These are phyloP conservation scores for Penicillium sp. DNA, from an alignment of 2,329 filamentous ascomycete genomes.

Conservation along the genomic window DNA sequence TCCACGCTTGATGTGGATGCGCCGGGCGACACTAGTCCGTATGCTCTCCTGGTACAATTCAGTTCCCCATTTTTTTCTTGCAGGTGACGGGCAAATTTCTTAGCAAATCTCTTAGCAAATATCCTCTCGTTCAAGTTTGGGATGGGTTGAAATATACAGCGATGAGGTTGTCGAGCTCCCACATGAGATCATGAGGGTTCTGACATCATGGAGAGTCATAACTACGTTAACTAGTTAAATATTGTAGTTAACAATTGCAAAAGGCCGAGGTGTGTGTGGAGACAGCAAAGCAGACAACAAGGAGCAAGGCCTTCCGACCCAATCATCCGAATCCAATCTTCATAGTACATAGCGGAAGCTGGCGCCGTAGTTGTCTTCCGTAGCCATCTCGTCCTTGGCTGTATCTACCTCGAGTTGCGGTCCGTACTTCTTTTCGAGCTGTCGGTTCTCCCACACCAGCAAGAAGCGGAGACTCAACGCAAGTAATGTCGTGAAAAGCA, in stretches of 20 bases:
- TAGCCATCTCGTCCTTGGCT: conserved; percentile 21
- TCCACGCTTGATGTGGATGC: conserved; percentile 1
- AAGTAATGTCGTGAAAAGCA: conserved; percentile 57
- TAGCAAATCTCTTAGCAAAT: too few relatives aligned
- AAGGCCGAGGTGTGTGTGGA: background rate
- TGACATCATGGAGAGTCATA: conserved; percentile 13
- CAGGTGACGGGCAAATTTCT: too few relatives aligned
- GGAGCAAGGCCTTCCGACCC: background rate
- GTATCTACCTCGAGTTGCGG: conserved; percentile 21
- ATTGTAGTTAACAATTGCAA: too few relatives aligned
- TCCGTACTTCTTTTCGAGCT: conserved; percentile 53
- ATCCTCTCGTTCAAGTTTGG: too few relatives aligned
- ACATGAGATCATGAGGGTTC: background rate
- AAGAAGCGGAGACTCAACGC: conserved; percentile 54
- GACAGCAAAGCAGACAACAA: background rate
- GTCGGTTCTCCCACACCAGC: conserved; percentile 59
- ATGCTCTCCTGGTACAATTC: background rate
- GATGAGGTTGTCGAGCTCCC: background rate
- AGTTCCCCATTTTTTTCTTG: too few relatives aligned
- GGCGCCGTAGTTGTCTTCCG: conserved; percentile 43
- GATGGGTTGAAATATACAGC: too few relatives aligned
- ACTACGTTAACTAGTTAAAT: too few relatives aligned
- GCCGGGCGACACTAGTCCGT: conserved; percentile 6
- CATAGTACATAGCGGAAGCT: conserved; percentile 40
- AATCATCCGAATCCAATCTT: conserved; percentile 1